Conservation (phyloP, 1,139 yeast genomes). For the Geotrichum carabidarum region DNA sequence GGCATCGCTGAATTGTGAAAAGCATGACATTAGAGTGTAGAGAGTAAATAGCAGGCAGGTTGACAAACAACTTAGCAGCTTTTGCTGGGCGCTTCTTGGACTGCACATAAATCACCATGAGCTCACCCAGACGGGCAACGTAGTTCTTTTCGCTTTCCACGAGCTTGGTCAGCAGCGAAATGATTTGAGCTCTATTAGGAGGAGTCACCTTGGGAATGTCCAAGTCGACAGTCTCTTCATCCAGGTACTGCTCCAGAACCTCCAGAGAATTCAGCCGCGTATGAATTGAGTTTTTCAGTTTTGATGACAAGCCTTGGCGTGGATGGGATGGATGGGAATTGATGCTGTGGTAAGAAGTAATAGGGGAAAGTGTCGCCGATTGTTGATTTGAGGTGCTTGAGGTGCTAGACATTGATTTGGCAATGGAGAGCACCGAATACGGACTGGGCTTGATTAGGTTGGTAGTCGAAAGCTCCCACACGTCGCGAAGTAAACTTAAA, state of each 20-base stretch:
- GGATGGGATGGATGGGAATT: background rate
- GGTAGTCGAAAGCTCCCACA: slow-evolving; percentile 26
- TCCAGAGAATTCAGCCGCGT: slow-evolving; percentile 20
- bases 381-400: background rate
- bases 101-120: slow-evolving; percentile 24
- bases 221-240: slow-evolving; percentile 14
- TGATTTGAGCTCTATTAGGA: slow-evolving; percentile 9
- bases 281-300: slow-evolving; percentile 1
- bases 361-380: background rate
- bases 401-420: slow-evolving; percentile 7
- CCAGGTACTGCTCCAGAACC: slow-evolving; percentile 24
- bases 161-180: slow-evolving; percentile 21
- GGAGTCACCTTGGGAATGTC: slow-evolving; percentile 6
- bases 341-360: background rate
- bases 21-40: slow-evolving; percentile 26
- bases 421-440: background rate
- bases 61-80: slow-evolving; percentile 24
- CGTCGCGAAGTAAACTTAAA: slow-evolving; percentile 27
- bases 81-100: slow-evolving; percentile 21
- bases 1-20: slow-evolving; percentile 22
- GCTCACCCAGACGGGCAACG: slow-evolving; percentile 26
- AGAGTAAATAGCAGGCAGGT: slow-evolving; percentile 27
- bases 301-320: slow-evolving; percentile 7
- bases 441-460: background rate
- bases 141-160: slow-evolving; percentile 26